Percentiles rank a stretch among this genome's conserved stretches.
Conservation (phyloP, 768 basidiomycete species). For the Stropharia rugosoannulata region DNA sequence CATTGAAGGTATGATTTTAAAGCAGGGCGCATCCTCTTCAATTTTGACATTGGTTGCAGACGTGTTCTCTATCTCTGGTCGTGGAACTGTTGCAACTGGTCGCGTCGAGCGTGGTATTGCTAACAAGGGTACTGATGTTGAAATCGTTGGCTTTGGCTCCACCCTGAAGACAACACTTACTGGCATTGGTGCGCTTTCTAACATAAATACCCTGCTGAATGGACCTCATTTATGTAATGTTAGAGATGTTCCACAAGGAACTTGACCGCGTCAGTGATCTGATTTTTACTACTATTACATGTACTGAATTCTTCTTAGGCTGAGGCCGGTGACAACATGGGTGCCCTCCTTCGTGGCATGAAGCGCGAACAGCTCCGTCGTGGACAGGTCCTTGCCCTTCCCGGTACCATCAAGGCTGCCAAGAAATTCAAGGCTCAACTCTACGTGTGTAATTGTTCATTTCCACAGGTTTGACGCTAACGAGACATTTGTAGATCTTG, state of each 20-base stretch:
- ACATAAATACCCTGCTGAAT: background rate
- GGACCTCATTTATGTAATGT: background rate
- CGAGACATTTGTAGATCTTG: conserved; percentile 49
- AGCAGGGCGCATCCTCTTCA: background rate
- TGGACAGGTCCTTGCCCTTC: conserved; percentile 87
- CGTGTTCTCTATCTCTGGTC: conserved; percentile 96
- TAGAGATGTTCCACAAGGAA: conserved; percentile 99
- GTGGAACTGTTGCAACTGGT: conserved; percentile 97
- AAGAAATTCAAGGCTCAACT: conserved; percentile 95
- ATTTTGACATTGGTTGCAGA: conserved; percentile 37
- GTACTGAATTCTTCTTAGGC: conserved; percentile 45
- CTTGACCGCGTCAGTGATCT: conserved; percentile 76
- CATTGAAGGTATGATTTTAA: conserved; percentile 64
- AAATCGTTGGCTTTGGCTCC: conserved; percentile 84
- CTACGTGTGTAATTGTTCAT: conserved; percentile 52
- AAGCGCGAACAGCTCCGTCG: conserved; percentile 96
- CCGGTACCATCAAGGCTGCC: conserved; percentile 90
- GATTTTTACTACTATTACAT: background rate
- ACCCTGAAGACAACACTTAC: conserved; percentile 90
- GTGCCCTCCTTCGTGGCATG: conserved; percentile 91
- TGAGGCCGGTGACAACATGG: conserved; percentile 99
- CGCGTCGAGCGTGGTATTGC: conserved; percentile 92
- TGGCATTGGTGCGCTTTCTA: conserved; percentile 68
- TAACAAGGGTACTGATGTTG: conserved; percentile 90
- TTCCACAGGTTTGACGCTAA: background rate